Conservation (phyloP, 106 monocot species). For the Acorus calamus region DNA sequence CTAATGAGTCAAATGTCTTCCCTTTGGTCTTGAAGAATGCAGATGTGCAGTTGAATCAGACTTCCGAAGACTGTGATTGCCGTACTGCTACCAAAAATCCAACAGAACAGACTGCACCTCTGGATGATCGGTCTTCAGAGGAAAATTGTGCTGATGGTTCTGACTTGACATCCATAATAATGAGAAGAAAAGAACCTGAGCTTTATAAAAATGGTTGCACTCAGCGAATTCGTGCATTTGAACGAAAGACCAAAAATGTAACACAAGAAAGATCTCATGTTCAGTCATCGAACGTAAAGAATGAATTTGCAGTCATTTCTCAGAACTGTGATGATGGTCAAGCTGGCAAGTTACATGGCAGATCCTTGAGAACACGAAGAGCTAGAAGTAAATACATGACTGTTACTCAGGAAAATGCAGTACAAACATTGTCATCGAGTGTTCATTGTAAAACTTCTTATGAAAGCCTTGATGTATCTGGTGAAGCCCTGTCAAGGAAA, state of each 20-base stretch:
- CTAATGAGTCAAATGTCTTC: not conserved
- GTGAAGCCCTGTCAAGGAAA: not conserved
- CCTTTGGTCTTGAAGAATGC: not conserved
- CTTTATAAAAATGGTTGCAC: slow-evolving; percentile 52
- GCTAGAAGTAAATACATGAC: not conserved
- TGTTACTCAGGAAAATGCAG: not conserved
- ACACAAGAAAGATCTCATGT: slow-evolving; percentile 11
- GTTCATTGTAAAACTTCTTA: not conserved
- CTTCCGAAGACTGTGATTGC: not conserved
- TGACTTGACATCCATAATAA: slow-evolving; percentile 49
- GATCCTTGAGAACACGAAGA: slow-evolving; percentile 9
- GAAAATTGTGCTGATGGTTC: slow-evolving; percentile 14
- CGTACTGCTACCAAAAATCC: slow-evolving; percentile 4
- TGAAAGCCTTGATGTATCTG: not conserved
- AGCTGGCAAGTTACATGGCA: not conserved
- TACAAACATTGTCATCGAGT: no score
- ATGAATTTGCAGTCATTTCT: not conserved
- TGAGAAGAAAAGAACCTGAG: slow-evolving; percentile 46
- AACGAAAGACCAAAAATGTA: slow-evolving; percentile 20
- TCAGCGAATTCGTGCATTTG: slow-evolving; percentile 59
- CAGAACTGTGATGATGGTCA: not conserved
- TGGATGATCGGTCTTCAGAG: slow-evolving; percentile 10
- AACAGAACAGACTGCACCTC: slow-evolving; percentile 1
- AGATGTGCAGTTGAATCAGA: slow-evolving; percentile 4
- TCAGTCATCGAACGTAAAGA: not conserved